Evolutionary conservation across 352 stramenopile species (phyloP), one percentile per base, ranked within the genome.

Genomic region (Phytopythium ostracodes): DNA sequence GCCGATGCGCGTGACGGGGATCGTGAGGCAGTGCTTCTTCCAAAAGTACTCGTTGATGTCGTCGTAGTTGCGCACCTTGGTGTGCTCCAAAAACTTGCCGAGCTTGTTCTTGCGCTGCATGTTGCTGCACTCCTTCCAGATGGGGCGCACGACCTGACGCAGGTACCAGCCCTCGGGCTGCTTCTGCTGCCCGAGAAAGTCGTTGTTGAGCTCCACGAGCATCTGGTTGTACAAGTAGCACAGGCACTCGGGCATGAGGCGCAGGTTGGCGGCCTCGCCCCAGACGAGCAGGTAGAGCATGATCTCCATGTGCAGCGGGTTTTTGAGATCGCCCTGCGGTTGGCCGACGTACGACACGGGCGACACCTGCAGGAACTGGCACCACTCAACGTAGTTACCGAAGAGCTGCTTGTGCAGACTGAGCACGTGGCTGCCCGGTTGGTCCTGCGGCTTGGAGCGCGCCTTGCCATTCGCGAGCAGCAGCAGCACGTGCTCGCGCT

Each of bases 161-260:
- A 90, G 58, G 64, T 82, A 90, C 81, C 81, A 90, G 20, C 73
- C 67, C 59, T 83, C 72, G 7, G 64, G 9, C 40, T 77, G 59
- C 22, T 74, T 72, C 8, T 86, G 68, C 54, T 84, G 64, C 20
- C 72, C 75, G 25, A 84, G 68, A n/a, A 83, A 74, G 59, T 90
- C 81, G 25, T 72, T 59, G 59, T 91, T 88, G 0, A 91, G 62
- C 62, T 82, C 72, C 7, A 10, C 63, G 6, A 89, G 59, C 63
- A 79, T 68, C 55, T 91, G 77, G 72, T 99, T 96, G 72, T 98
- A 98, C 17, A 99, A 65, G 67, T 98, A 99, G 74, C 95, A 98
- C 35, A 98, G 64, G 70, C 92, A 98, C 71, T 99, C 96, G 1
- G 96, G 92, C 92, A 99, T 98, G 72, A 98, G 94, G 9, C 95